Percentiles rank a stretch among this genome's conserved stretches.
phyloP scores from a whole-genome alignment of 1,284 basidiomycete genomes.

The Cutaneotrichosporon arboriforme region DNA sequence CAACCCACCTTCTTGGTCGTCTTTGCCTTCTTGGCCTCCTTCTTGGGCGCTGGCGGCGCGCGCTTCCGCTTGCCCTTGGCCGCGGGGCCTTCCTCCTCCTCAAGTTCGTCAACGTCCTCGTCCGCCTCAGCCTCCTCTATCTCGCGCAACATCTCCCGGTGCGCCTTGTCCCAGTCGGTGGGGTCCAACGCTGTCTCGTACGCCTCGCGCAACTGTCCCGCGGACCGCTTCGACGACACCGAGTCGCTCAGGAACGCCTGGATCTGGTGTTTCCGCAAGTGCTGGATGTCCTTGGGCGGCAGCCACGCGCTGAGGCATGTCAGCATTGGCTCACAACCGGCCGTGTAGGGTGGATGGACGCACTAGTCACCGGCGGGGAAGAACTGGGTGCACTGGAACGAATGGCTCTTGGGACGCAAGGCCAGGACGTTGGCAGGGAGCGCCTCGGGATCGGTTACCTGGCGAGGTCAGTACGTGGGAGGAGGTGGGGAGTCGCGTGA shows the following conservation, averaged over 20 bases:
- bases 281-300: slow-evolving; percentile 71
- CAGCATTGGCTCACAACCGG: neutral
- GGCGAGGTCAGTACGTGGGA: slow-evolving; percentile 6
- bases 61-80: slow-evolving; percentile 55
- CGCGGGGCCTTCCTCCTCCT: slow-evolving; percentile 54
- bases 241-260: slow-evolving; percentile 56
- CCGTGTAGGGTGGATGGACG: slow-evolving; percentile 44
- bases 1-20: slow-evolving; percentile 33
- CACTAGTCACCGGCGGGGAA: slow-evolving; percentile 73
- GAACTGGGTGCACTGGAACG: slow-evolving; percentile 38
- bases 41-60: slow-evolving; percentile 49
- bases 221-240: slow-evolving; percentile 57
- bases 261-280: slow-evolving; percentile 74
- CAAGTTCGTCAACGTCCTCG: slow-evolving; percentile 58
- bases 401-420: slow-evolving; percentile 31
- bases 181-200: slow-evolving; percentile 83
- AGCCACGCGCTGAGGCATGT: slow-evolving; percentile 68
- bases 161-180: slow-evolving; percentile 56
- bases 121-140: slow-evolving; percentile 57
- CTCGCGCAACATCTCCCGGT: slow-evolving; percentile 54
- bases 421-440: slow-evolving; percentile 32
- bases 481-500: neutral
- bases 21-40: slow-evolving; percentile 56
- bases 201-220: slow-evolving; percentile 67
- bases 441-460: slow-evolving; percentile 39